A percentile compares a stretch with the other conserved stretches of the same genome.
Evolutionary conservation across 768 basidiomycete genomes (phyloP).

Genomic region (Phylloporus sp.): DNA sequence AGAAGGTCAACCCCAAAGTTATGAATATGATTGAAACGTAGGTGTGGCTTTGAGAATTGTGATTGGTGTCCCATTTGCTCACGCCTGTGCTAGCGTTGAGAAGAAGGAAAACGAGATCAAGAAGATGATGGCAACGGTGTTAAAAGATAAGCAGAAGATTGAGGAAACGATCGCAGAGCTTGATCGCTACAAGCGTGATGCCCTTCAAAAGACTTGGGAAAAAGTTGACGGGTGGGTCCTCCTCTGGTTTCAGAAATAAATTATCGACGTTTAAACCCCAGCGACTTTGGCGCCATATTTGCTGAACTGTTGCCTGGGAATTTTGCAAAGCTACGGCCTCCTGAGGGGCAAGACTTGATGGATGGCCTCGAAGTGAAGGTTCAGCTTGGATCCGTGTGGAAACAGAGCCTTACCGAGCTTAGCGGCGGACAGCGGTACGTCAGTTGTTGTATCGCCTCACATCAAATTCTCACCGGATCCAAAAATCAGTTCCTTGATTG

Average conservation of each 20-base stretch:
- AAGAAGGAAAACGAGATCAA: slow-evolving; percentile 84
- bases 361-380: slow-evolving; percentile 98
- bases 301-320: slow-evolving; percentile 94
- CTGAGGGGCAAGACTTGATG: slow-evolving; percentile 90
- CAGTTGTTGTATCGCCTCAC: not conserved
- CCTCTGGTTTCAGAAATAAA: not conserved
- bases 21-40: slow-evolving; percentile 95
- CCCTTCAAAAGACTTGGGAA: slow-evolving; percentile 91
- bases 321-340: slow-evolving; percentile 91
- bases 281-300: slow-evolving; percentile 96
- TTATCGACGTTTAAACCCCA: slow-evolving; percentile 26
- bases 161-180: slow-evolving; percentile 91
- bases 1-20: slow-evolving; percentile 93
- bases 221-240: slow-evolving; percentile 80
- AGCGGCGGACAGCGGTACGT: slow-evolving; percentile 93
- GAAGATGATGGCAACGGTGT: slow-evolving; percentile 83
- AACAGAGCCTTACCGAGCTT: slow-evolving; percentile 93
- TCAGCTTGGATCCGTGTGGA: slow-evolving; percentile 92
- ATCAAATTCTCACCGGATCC: slow-evolving; percentile 1
- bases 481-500: slow-evolving; percentile 80
- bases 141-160: slow-evolving; percentile 93
- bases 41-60: slow-evolving; percentile 19
- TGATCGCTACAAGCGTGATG: slow-evolving; percentile 91
- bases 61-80: not conserved
- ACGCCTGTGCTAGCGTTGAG: slow-evolving; percentile 63